These are phyloP conservation scores for Fusarium mundagurra DNA, from an alignment of 2,329 filamentous ascomycete species.

Conservation along the genomic window DNA sequence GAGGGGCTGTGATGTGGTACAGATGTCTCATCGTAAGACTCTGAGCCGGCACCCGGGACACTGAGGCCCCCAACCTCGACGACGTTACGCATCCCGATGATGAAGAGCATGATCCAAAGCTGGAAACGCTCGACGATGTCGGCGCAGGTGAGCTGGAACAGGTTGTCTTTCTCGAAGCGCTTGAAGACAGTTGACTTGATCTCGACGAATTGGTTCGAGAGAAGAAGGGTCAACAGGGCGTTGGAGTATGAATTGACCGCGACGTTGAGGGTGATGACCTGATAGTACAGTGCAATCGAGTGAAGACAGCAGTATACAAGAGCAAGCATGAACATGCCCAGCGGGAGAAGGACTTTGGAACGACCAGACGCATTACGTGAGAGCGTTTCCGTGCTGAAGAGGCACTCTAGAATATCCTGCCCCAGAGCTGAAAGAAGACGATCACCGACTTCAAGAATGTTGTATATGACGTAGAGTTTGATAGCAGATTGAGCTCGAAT, in stretches of 20 bases:
- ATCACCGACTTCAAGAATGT: constrained; percentile 93
- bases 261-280: constrained; percentile 97
- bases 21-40: constrained; percentile 59
- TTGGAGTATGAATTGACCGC: constrained; percentile 99
- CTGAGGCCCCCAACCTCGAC: constrained; percentile 92
- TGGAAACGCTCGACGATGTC: constrained; percentile 98
- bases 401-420: constrained; percentile 94
- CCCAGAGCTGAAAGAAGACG: constrained; percentile 89
- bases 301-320: constrained; percentile 90
- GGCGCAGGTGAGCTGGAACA: constrained; percentile 95
- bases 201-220: constrained; percentile 98
- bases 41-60: constrained; percentile 63
- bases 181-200: constrained; percentile 99
- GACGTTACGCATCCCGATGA: constrained; percentile 95
- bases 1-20: constrained; percentile 73
- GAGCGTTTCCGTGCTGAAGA: constrained; percentile 92
- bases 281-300: constrained; percentile 90
- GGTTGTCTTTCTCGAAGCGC: constrained; percentile 96
- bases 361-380: constrained; percentile 88
- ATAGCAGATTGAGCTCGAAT: constrained; percentile 96
- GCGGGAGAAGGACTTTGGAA: constrained; percentile 87
- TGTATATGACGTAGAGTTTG: constrained; percentile 99
- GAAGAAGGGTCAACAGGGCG: constrained; percentile 86
- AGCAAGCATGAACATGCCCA: constrained; percentile 90
- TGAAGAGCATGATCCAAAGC: constrained; percentile 95